Base-by-base conservation (phyloP, 192 early-diverging fungal species). In the Pilaira anomala region DNA sequence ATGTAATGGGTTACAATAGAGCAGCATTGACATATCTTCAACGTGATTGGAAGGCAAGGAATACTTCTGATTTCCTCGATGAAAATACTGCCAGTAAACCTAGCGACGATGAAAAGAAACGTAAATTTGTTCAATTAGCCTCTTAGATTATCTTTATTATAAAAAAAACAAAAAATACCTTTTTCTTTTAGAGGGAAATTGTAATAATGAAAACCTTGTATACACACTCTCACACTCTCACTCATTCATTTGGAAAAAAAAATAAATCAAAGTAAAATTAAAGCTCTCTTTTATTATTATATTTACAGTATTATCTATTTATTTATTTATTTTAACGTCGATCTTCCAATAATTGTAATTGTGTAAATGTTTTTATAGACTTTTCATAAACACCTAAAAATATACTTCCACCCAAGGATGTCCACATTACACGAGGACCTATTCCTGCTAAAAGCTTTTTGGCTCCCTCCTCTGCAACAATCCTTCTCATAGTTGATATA, bases 311-410 rank as follows among this genome's bases (percentile, higher is more conserved):
- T 36, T n/a, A n/a, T n/a, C n/a, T n/a, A n/a, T 33, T 36, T 36
- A 36, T 36, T 36, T 36, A 33, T 5, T 36, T 36, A 9, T 36
- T 36, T 36, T 36, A 46, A 46, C 41, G 58, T 19, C 50, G 18
- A 18, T 63, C 49, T 4, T 57, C 62, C 25, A 69, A 58, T 8
- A 69, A 7, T 39, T 58, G 68, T 7, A 46, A 25, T 42, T 69
- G 30, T 24, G 48, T 49, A 63, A 48, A 69, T 1, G 62, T 69
- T 39, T 69, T 64, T 21, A 68, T 24, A n/a, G 71, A 81, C 74
- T 89, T 85, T 68, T 98, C 96, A 74, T 98, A 98, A 4, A 87
- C 89, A 29, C 96, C 96, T 50, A 98, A 83, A 74, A 98, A 98
- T 26, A 98, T 89, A 61, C 86, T 86, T 45, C 96, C 96, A 44